Evolutionary conservation across 2,329 filamentous ascomycete species (phyloP).

Genomic region (Elsinoe batatas): DNA sequence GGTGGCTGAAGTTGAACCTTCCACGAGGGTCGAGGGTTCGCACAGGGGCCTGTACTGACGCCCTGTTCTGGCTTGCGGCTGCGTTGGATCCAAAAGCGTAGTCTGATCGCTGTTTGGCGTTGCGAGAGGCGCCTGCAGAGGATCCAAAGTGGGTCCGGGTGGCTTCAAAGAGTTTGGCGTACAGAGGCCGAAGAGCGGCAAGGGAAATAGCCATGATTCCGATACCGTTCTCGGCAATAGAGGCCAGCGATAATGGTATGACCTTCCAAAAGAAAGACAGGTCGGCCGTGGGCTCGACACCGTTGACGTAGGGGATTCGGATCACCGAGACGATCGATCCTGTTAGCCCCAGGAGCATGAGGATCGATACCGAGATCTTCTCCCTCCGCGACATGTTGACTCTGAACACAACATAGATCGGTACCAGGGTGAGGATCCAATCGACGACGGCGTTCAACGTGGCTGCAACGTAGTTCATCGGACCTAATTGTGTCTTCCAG

Average conservation of each 20-base stretch:
- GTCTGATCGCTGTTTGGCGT: not conserved
- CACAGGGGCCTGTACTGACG: not conserved
- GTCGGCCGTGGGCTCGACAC: not conserved
- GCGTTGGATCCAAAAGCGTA: not conserved
- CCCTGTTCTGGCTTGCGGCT: not conserved
- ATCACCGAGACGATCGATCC: constrained; percentile 14
- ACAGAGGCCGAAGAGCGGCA: constrained; percentile 10
- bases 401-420: constrained; percentile 12
- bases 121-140: not conserved
- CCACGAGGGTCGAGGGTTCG: not conserved
- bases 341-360: constrained; percentile 13
- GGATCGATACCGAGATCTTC: constrained; percentile 12
- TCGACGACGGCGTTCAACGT: constrained; percentile 13
- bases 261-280: constrained; percentile 12
- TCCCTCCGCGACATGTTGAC: constrained; percentile 12
- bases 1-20: constrained; percentile 9
- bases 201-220: constrained; percentile 15
- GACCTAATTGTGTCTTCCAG: constrained; percentile 11
- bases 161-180: not conserved
- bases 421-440: constrained; percentile 12
- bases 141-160: not conserved
- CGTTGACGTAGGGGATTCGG: constrained; percentile 14
- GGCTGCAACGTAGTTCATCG: constrained; percentile 14
- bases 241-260: constrained; percentile 12
- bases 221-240: constrained; percentile 13